These are phyloP conservation scores for Oryza rufipogon DNA, from an alignment of 176 grass and related monocot genomes.

Conservation along the genomic window DNA sequence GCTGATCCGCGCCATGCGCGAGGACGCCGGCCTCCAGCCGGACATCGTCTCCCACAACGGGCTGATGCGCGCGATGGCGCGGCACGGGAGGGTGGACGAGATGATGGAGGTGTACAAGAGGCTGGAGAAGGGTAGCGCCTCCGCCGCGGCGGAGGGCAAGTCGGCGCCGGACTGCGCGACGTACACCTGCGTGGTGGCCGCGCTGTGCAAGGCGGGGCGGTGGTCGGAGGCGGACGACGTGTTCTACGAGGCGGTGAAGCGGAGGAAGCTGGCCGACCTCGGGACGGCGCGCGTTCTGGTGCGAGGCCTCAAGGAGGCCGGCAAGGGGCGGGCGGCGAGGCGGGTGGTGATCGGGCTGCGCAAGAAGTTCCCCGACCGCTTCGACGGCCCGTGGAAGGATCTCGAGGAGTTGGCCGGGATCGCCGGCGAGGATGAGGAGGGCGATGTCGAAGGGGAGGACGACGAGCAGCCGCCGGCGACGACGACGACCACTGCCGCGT, in stretches of 20 bases:
- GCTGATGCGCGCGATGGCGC: slow-evolving; percentile 39
- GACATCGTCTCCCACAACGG: slow-evolving; percentile 41
- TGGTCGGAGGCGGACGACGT: slow-evolving; percentile 54
- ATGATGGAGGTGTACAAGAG: slow-evolving; percentile 37
- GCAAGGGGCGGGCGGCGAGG: slow-evolving; percentile 52
- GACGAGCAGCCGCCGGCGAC: background rate
- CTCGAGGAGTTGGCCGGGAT: slow-evolving; percentile 30
- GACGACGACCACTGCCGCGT: background rate
- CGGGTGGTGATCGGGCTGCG: slow-evolving; percentile 47
- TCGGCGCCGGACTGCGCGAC: slow-evolving; percentile 37
- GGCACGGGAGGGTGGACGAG: slow-evolving; percentile 43
- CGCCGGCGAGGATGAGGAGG: slow-evolving; percentile 7
- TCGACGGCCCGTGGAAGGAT: slow-evolving; percentile 49
- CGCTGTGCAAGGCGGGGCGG: slow-evolving; percentile 33
- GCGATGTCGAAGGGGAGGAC: background rate
- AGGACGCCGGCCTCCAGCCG: slow-evolving; percentile 37
- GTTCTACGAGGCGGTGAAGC: slow-evolving; percentile 45
- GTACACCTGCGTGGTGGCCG: slow-evolving; percentile 31
- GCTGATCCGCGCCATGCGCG: slow-evolving; percentile 54
- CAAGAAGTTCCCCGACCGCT: slow-evolving; percentile 54
- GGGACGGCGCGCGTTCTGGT: slow-evolving; percentile 42
- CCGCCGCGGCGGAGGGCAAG: background rate
- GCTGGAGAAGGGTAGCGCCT: slow-evolving; percentile 9
- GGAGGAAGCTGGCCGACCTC: slow-evolving; percentile 43
- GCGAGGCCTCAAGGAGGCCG: slow-evolving; percentile 36